These are phyloP conservation scores for Bisporella sp. DNA, from an alignment of 2,329 filamentous ascomycete species.

Conservation along the genomic window DNA sequence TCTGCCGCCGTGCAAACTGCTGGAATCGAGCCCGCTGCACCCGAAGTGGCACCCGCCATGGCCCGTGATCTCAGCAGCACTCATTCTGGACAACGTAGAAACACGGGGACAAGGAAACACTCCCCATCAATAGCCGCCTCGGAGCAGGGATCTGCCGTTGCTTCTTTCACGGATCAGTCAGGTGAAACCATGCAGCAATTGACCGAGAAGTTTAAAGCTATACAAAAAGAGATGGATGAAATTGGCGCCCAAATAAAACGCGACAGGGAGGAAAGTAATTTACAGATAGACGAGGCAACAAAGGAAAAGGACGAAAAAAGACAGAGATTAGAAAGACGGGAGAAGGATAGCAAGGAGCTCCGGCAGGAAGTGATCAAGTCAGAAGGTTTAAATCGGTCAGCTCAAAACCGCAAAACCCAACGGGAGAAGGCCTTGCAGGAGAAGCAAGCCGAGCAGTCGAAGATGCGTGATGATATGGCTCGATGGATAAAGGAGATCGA, in stretches of 20 bases:
- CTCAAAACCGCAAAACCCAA: constrained; percentile 71
- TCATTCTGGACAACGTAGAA: constrained; percentile 48
- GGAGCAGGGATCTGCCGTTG: constrained; percentile 25
- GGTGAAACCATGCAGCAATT: constrained; percentile 68
- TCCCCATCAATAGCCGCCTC: constrained; percentile 57
- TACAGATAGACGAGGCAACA: constrained; percentile 59
- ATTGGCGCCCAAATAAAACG: constrained; percentile 61
- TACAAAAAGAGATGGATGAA: constrained; percentile 80
- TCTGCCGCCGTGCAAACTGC: constrained; percentile 37
- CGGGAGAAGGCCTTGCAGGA: constrained; percentile 67
- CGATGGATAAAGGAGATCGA: constrained; percentile 61
- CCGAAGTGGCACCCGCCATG: constrained; percentile 54
- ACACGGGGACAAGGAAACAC: constrained; percentile 65
- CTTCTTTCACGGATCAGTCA: constrained; percentile 42
- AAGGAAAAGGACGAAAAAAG: constrained; percentile 75
- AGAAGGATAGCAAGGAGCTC: constrained; percentile 79
- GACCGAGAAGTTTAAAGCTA: constrained; percentile 71
- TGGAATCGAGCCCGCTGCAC: constrained; percentile 52
- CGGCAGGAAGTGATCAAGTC: constrained; percentile 74
- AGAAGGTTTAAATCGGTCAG: constrained; percentile 73
- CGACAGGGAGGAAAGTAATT: constrained; percentile 64
- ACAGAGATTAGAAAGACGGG: constrained; percentile 77
- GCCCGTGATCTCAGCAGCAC: constrained; percentile 58
- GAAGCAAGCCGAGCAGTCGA: constrained; percentile 60
- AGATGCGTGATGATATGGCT: constrained; percentile 61